A percentile compares a stretch with the other conserved stretches of the same genome.
phyloP scores from a whole-genome alignment of 2,329 filamentous ascomycete species.

The Knufia petricola region DNA sequence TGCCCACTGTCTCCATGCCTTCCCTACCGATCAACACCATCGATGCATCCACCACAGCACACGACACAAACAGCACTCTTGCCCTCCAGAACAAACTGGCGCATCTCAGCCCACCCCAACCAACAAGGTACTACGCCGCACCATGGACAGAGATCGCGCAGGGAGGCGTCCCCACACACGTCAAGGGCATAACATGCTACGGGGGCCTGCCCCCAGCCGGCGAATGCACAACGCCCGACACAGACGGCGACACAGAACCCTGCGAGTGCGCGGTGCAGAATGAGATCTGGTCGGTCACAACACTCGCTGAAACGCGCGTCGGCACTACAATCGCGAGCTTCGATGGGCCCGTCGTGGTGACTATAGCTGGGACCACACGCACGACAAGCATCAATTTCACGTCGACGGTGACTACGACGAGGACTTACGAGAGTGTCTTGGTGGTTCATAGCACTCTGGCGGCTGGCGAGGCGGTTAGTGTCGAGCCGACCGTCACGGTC shows the following conservation, averaged over 20 bases:
- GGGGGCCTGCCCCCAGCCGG: background rate
- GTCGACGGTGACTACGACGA: background rate
- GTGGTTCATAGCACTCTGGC: background rate
- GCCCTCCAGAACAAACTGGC: background rate
- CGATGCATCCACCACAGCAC: no score
- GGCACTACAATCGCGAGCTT: slow-evolving; percentile 1
- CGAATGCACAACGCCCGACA: slow-evolving; percentile 11
- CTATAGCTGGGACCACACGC: background rate
- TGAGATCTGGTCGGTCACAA: slow-evolving; percentile 15
- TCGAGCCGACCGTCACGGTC: background rate
- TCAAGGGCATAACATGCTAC: slow-evolving; percentile 11
- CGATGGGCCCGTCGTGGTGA: background rate
- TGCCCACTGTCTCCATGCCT: no score
- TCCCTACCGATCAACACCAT: no score
- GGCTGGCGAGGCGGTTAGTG: background rate
- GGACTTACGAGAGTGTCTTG: background rate
- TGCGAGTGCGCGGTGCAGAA: slow-evolving; percentile 12
- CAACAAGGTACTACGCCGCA: slow-evolving; percentile 14
- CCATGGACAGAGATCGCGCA: slow-evolving; percentile 18
- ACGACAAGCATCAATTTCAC: slow-evolving; percentile 8
- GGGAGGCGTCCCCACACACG: slow-evolving; percentile 11
- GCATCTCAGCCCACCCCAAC: slow-evolving; percentile 1
- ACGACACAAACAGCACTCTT: background rate
- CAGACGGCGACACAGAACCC: slow-evolving; percentile 1
- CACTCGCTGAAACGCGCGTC: background rate